These are phyloP conservation scores for Azolla pinnata DNA, from an alignment of 75 land plant species.

Conservation along the genomic window DNA sequence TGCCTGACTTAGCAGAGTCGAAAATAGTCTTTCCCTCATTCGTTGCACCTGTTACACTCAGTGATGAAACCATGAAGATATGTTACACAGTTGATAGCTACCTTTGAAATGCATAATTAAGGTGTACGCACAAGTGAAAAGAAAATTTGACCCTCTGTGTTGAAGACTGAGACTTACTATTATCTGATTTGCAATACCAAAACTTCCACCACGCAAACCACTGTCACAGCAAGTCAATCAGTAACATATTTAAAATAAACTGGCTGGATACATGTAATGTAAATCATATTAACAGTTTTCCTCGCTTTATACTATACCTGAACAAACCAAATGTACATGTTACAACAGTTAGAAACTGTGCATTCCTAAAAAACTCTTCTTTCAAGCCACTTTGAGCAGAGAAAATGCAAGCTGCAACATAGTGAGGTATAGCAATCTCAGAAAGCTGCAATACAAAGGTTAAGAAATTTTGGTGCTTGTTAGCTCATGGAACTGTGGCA, in stretches of 20 bases:
- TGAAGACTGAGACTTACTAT: slow-evolving; percentile 54
- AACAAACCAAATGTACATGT: slow-evolving; percentile 61
- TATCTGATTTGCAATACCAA: slow-evolving; percentile 81
- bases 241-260: slow-evolving; percentile 13
- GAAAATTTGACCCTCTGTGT: background rate
- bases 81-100: background rate
- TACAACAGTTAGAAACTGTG: slow-evolving; percentile 32
- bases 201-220: slow-evolving; percentile 70
- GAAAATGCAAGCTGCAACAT: slow-evolving; percentile 74
- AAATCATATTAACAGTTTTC: too few species aligned
- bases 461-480: background rate
- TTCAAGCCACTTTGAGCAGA: slow-evolving; percentile 57
- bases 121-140: background rate
- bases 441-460: slow-evolving; percentile 41
- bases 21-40: slow-evolving; percentile 66
- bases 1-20: slow-evolving; percentile 68
- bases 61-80: too few species aligned
- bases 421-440: slow-evolving; percentile 76
- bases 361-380: slow-evolving; percentile 47
- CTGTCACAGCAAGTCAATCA: slow-evolving; percentile 38
- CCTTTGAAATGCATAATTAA: background rate
- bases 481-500: too few species aligned
- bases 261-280: too few species aligned
- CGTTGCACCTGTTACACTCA: slow-evolving; percentile 81
- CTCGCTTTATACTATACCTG: too few species aligned